Percentiles rank a stretch among this genome's conserved stretches.
Evolutionary conservation across 495 filamentous ascomycete genomes (phyloP).

Genomic region (Podospora tetraspora): DNA sequence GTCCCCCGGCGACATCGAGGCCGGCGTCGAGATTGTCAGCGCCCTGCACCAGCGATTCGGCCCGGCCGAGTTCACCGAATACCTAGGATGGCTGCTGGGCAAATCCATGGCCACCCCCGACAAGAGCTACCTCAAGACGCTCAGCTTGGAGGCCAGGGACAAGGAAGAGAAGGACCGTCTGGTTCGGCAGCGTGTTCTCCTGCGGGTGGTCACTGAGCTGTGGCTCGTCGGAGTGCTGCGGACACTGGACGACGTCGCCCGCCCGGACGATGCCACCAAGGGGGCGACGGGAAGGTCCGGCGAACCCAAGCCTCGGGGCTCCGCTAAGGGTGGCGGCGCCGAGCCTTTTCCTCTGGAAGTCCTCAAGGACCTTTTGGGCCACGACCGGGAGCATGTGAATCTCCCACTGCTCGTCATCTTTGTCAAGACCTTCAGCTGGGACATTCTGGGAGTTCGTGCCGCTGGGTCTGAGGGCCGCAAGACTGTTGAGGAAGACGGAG

Average conservation of each 20-base stretch:
- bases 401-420: constrained; percentile 88
- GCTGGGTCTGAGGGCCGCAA: constrained; percentile 69
- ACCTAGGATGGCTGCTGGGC: constrained; percentile 88
- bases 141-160: constrained; percentile 77
- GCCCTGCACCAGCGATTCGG: constrained; percentile 96
- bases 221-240: constrained; percentile 88
- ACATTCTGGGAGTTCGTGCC: constrained; percentile 75
- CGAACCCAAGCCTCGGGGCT: constrained; percentile 49
- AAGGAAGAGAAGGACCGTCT: constrained; percentile 94
- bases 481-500: constrained; percentile 78
- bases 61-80: constrained; percentile 81
- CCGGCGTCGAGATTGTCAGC: constrained; percentile 87
- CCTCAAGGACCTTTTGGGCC: constrained; percentile 87
- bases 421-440: constrained; percentile 94
- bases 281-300: constrained; percentile 48
- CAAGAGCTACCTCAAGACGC: constrained; percentile 71
- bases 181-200: constrained; percentile 74
- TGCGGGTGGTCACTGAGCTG: constrained; percentile 88
- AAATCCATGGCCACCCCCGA: constrained; percentile 90
- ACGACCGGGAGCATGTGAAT: constrained; percentile 89
- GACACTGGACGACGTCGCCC: constrained; percentile 81
- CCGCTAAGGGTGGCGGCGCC: constrained; percentile 51
- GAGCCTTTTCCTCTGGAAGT: constrained; percentile 96
- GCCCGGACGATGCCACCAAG: constrained; percentile 74
- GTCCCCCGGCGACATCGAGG: constrained; percentile 79